Percentiles rank a stretch among this genome's conserved stretches.
These are phyloP conservation scores for Saccharomyces hybrid DNA, from an alignment of 1,139 yeast species.

Conservation along the genomic window DNA sequence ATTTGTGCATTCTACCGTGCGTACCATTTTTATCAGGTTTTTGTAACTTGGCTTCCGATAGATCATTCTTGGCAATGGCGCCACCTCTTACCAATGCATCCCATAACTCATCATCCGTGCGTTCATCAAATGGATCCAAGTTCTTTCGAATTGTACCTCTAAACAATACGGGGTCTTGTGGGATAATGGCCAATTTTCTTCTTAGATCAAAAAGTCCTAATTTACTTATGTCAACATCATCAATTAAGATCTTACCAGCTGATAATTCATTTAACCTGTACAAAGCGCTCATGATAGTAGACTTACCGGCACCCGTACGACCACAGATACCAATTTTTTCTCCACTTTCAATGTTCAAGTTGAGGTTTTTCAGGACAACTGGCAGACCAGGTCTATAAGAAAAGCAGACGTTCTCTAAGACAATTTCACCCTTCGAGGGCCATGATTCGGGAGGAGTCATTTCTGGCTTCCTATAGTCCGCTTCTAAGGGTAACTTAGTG, in stretches of 20 bases:
- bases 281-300: slow-evolving; percentile 51
- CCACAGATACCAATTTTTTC: slow-evolving; percentile 58
- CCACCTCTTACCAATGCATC: slow-evolving; percentile 57
- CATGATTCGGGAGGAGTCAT: slow-evolving; percentile 50
- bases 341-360: slow-evolving; percentile 40
- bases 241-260: slow-evolving; percentile 42
- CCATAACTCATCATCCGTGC: slow-evolving; percentile 42
- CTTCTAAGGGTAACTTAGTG: slow-evolving; percentile 57
- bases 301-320: slow-evolving; percentile 60
- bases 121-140: slow-evolving; percentile 49
- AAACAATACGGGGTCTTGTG: slow-evolving; percentile 58
- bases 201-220: slow-evolving; percentile 43
- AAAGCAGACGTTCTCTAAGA: slow-evolving; percentile 51
- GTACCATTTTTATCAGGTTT: slow-evolving; percentile 21
- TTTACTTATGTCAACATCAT: slow-evolving; percentile 42
- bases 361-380: slow-evolving; percentile 53
- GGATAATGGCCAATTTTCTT: slow-evolving; percentile 49
- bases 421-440: slow-evolving; percentile 55
- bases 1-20: slow-evolving; percentile 42
- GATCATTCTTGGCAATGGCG: slow-evolving; percentile 40
- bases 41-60: slow-evolving; percentile 31
- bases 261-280: slow-evolving; percentile 45
- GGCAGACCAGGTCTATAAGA: slow-evolving; percentile 75
- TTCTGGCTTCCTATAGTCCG: slow-evolving; percentile 46
- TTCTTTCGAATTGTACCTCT: slow-evolving; percentile 48